Percentiles rank a stretch among this genome's conserved stretches.
Conservation (phyloP, 1,139 yeast genomes). For the Pichia inconspicua region DNA sequence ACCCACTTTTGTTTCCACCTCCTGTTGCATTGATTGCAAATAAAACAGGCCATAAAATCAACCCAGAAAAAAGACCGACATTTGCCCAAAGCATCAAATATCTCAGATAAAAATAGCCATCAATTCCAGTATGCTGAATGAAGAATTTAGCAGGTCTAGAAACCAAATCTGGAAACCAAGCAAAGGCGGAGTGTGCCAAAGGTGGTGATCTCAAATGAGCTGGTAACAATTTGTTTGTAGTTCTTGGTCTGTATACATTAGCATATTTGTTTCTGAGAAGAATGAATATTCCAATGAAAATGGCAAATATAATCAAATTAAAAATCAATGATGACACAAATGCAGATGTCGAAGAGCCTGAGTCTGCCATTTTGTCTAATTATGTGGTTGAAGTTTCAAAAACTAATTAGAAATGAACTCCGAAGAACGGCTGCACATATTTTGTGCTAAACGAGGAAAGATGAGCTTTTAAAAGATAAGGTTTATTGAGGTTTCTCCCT, state of each 20-base stretch:
- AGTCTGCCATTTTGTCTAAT: conserved; percentile 1
- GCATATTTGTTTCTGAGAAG: conserved; percentile 46
- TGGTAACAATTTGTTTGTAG: conserved; percentile 49
- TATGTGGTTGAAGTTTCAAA: not conserved
- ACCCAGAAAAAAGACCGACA: conserved; percentile 32
- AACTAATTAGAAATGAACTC: not conserved
- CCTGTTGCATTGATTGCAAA: conserved; percentile 59
- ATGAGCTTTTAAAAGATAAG: too few species aligned
- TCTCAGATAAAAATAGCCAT: conserved; percentile 64
- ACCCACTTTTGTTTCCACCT: conserved; percentile 52
- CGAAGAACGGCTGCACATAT: too few species aligned
- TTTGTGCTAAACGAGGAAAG: too few species aligned
- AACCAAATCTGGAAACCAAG: conserved; percentile 52
- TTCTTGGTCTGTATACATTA: conserved; percentile 64
- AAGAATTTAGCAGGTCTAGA: conserved; percentile 57
- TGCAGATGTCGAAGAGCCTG: conserved; percentile 52
- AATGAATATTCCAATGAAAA: conserved; percentile 47
- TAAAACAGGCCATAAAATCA: conserved; percentile 49
- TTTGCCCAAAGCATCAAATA: conserved; percentile 42
- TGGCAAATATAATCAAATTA: conserved; percentile 46
- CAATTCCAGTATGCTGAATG: conserved; percentile 67
- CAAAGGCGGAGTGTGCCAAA: conserved; percentile 53
- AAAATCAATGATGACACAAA: conserved; percentile 54
- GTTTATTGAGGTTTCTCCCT: too few species aligned
- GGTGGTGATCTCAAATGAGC: conserved; percentile 57